These are phyloP conservation scores for Lactarius trivialis DNA, from an alignment of 768 basidiomycete species.

Conservation along the genomic window DNA sequence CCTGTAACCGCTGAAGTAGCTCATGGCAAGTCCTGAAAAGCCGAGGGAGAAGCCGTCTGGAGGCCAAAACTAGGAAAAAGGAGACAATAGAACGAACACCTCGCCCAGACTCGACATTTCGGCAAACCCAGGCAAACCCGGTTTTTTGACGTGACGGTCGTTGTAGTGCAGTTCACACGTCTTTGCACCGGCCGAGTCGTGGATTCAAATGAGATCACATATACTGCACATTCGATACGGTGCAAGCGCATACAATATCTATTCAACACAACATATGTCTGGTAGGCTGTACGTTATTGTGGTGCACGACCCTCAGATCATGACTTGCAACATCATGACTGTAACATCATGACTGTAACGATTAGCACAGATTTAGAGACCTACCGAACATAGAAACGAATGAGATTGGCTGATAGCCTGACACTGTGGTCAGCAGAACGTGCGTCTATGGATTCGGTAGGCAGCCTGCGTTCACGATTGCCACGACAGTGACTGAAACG, in stretches of 20 bases:
- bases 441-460: neutral
- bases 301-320: neutral
- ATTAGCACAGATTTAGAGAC: neutral
- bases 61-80: neutral
- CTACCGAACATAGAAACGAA: neutral
- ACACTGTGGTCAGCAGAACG: neutral
- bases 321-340: too few species aligned
- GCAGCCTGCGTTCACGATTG: neutral
- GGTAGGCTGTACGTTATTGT: neutral
- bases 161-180: neutral
- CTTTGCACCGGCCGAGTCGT: neutral
- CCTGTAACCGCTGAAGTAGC: slow-evolving; percentile 13
- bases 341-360: too few species aligned
- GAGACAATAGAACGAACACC: neutral
- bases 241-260: neutral
- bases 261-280: neutral
- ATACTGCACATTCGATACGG: neutral
- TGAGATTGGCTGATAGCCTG: neutral
- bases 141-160: neutral
- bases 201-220: neutral
- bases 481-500: neutral
- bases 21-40: slow-evolving; percentile 8
- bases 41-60: neutral
- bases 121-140: neutral
- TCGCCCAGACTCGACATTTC: neutral